Percentiles rank a stretch among this genome's conserved stretches.
Conservation (phyloP, 1,139 yeast genomes). For the Yamadazyma triangularis region DNA sequence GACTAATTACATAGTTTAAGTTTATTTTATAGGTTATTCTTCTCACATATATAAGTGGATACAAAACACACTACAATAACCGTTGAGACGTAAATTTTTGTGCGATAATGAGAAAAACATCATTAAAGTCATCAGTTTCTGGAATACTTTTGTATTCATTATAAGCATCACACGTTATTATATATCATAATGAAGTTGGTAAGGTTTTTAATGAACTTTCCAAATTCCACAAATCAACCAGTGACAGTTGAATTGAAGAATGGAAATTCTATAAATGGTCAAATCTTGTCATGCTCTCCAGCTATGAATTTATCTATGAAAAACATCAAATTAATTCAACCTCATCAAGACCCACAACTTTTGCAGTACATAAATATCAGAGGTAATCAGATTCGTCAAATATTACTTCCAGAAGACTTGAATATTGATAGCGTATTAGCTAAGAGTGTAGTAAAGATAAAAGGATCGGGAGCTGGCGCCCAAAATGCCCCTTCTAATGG, state of each 20-base stretch:
- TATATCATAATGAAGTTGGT: constrained; percentile 51
- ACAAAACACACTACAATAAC: too few species aligned
- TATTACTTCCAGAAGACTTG: constrained; percentile 81
- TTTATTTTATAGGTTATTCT: too few species aligned
- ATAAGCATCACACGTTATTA: too few species aligned
- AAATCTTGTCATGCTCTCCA: constrained; percentile 76
- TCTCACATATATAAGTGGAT: too few species aligned
- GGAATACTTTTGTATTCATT: too few species aligned
- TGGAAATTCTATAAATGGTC: constrained; percentile 52
- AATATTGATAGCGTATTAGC: constrained; percentile 73
- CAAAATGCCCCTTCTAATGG: constrained; percentile 5
- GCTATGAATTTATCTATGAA: constrained; percentile 87
- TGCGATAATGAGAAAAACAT: too few species aligned
- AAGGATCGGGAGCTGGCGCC: constrained; percentile 21
- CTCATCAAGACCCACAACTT: constrained; percentile 66
- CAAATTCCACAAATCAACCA: constrained; percentile 64
- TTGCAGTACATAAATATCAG: constrained; percentile 81
- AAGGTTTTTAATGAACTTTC: constrained; percentile 79
- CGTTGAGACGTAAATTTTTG: too few species aligned
- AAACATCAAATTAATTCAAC: constrained; percentile 73
- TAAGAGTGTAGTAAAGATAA: constrained; percentile 32
- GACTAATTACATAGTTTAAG: too few species aligned
- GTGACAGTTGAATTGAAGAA: constrained; percentile 91
- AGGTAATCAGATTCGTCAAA: constrained; percentile 86
- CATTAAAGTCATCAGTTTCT: too few species aligned